Evolutionary conservation across 352 stramenopile species (phyloP).

Genomic region (Pythium volutum): DNA sequence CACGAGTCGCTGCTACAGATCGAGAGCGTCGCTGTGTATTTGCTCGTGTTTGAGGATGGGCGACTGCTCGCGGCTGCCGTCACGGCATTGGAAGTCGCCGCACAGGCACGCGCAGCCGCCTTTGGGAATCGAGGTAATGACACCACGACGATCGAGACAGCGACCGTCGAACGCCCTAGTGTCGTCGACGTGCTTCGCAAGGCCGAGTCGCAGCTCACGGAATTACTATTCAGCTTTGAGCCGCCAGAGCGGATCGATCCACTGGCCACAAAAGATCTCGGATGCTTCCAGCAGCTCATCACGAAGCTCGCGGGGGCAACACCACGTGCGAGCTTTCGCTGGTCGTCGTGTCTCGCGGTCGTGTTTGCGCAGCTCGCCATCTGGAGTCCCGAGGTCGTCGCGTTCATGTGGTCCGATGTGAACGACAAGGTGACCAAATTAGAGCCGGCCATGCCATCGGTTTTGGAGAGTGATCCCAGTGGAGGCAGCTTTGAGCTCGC

Average conservation of each 20-base stretch:
- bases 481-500: slow-evolving; percentile 29
- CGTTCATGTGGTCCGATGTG: slow-evolving; percentile 66
- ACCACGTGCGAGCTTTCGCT: slow-evolving; percentile 45
- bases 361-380: slow-evolving; percentile 41
- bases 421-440: slow-evolving; percentile 58
- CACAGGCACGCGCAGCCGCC: slow-evolving; percentile 2
- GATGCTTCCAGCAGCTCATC: slow-evolving; percentile 16
- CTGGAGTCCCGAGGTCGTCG: slow-evolving; percentile 45
- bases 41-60: slow-evolving; percentile 47
- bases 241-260: slow-evolving; percentile 1
- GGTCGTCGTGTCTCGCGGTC: slow-evolving; percentile 44
- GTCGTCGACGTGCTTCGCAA: slow-evolving; percentile 25
- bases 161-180: slow-evolving; percentile 21
- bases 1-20: slow-evolving; percentile 61
- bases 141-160: neutral
- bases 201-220: slow-evolving; percentile 19
- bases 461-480: slow-evolving; percentile 7
- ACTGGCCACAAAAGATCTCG: slow-evolving; percentile 14
- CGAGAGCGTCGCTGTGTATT: slow-evolving; percentile 52
- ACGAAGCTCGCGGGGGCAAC: slow-evolving; percentile 5
- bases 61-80: slow-evolving; percentile 30
- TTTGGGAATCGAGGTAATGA: neutral
- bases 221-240: slow-evolving; percentile 25
- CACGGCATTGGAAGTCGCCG: slow-evolving; percentile 33
- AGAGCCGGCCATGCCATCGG: slow-evolving; percentile 48